phyloP scores from a whole-genome alignment of 441 rosid species.

The Bruguiera hainesii region DNA sequence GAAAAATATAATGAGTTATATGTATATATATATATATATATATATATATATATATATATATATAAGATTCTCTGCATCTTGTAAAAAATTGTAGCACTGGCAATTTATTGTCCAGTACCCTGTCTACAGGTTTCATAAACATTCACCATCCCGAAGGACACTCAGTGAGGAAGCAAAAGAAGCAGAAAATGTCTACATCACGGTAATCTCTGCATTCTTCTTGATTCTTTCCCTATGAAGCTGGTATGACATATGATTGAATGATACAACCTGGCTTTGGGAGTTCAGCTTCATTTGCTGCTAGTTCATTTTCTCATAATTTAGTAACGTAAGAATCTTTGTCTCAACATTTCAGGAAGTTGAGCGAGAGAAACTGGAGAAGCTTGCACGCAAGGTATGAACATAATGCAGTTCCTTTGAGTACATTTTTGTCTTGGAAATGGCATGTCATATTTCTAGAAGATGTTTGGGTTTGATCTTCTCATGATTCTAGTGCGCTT shows the following conservation, averaged over 20 bases:
- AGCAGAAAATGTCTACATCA: conserved; percentile 85
- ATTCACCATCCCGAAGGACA: conserved; percentile 10
- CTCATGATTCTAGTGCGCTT: background rate
- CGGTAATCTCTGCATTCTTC: conserved; percentile 36
- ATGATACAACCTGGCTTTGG: no score
- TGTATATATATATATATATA: no score
- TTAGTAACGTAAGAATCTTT: background rate
- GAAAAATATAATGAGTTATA: no score
- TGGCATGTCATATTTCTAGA: background rate
- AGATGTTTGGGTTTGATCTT: background rate
- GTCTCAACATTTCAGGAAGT: conserved; percentile 54
- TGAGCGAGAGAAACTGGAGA: conserved; percentile 85
- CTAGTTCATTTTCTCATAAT: no score
- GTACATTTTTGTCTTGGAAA: conserved; percentile 5
- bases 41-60: no score
- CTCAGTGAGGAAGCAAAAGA: conserved; percentile 93
- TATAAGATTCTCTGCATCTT: no score
- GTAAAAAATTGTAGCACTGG: no score
- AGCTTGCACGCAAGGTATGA: conserved; percentile 79
- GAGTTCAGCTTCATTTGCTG: no score
- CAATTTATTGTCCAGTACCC: no score
- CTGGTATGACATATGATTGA: no score
- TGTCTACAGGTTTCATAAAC: no score
- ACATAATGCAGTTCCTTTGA: background rate
- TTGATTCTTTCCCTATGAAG: background rate